These are phyloP conservation scores for Dissoconium aciculare DNA, from an alignment of 2,329 filamentous ascomycete genomes.

Conservation along the genomic window DNA sequence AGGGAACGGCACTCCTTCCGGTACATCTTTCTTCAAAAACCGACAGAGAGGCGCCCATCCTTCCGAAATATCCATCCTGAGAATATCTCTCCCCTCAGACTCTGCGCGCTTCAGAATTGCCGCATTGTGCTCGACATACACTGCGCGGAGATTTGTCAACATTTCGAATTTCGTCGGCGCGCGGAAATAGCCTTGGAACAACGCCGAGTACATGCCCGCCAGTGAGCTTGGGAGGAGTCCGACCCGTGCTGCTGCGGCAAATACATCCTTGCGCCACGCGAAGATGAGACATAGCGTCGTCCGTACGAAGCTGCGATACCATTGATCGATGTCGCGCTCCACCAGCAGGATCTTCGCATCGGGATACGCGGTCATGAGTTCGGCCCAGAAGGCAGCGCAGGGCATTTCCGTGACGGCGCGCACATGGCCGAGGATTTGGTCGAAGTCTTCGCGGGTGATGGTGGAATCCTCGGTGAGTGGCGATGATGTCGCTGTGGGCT, in stretches of 20 bases:
- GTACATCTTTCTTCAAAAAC: constrained; percentile 7
- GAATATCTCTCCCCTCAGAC: no score
- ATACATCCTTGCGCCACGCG: no score
- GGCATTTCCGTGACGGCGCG: constrained; percentile 23
- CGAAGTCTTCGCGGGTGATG: constrained; percentile 19
- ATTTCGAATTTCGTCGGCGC: no score
- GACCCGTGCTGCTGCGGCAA: no score
- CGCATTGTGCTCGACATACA: constrained; percentile 2
- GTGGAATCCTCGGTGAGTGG: no score
- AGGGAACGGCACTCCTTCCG: constrained; percentile 2
- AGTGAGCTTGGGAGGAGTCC: no score
- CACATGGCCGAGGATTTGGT: constrained; percentile 19
- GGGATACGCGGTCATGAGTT: constrained; percentile 20
- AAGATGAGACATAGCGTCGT: no score
- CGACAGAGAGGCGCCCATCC: constrained; percentile 9
- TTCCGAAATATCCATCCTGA: constrained; percentile 4
- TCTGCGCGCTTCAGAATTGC: neutral
- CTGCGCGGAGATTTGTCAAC: constrained; percentile 1
- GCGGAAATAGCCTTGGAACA: no score
- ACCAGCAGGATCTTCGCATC: constrained; percentile 15
- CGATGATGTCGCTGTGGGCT: no score
- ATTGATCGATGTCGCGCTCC: constrained; percentile 16
- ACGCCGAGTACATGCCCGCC: no score
- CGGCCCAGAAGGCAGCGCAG: constrained; percentile 6
- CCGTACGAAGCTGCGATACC: constrained; percentile 13